Percentiles rank a stretch among this genome's conserved stretches.
Conservation (phyloP, 1,284 basidiomycete genomes). For the Macrocystidia cucumis region DNA sequence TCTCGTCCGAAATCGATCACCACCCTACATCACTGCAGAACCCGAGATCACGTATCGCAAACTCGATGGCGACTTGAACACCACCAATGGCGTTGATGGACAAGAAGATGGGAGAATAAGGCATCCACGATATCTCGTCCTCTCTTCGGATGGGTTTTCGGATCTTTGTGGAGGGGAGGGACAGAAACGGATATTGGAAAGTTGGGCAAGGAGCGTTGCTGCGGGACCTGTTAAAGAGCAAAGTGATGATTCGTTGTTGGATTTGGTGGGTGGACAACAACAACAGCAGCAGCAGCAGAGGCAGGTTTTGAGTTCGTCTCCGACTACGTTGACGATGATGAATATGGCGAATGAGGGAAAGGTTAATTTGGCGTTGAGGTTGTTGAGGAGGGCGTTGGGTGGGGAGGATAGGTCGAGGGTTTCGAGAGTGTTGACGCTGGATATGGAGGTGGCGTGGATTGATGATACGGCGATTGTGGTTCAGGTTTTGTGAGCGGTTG, state of each 20-base stretch:
- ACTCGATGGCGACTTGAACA: conserved; percentile 21
- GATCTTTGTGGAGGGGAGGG: conserved; percentile 46
- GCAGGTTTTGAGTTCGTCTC: too few species aligned
- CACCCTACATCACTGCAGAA: conserved; percentile 60
- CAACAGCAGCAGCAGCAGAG: too few species aligned
- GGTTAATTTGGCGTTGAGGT: conserved; percentile 46
- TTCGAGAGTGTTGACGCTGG: conserved; percentile 55
- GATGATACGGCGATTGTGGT: conserved; percentile 68
- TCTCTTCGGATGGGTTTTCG: conserved; percentile 61
- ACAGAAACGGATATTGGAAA: conserved; percentile 34
- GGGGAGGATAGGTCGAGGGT: conserved; percentile 45
- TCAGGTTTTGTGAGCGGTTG: conserved; percentile 38
- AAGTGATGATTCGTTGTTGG: too few species aligned
- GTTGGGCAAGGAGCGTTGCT: conserved; percentile 38
- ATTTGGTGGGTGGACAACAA: too few species aligned
- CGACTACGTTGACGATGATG: conserved; percentile 46
- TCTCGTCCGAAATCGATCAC: conserved; percentile 50
- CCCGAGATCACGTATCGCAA: conserved; percentile 54
- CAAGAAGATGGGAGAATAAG: conserved; percentile 2
- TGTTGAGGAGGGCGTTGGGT: conserved; percentile 52
- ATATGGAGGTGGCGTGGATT: conserved; percentile 61
- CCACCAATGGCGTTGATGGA: conserved; percentile 6
- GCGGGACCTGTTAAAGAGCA: conserved; percentile 8
- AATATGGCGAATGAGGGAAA: conserved; percentile 56
- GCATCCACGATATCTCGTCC: conserved; percentile 43